Conservation (phyloP, 208 protist species). For the Trypanosoma brucei region DNA sequence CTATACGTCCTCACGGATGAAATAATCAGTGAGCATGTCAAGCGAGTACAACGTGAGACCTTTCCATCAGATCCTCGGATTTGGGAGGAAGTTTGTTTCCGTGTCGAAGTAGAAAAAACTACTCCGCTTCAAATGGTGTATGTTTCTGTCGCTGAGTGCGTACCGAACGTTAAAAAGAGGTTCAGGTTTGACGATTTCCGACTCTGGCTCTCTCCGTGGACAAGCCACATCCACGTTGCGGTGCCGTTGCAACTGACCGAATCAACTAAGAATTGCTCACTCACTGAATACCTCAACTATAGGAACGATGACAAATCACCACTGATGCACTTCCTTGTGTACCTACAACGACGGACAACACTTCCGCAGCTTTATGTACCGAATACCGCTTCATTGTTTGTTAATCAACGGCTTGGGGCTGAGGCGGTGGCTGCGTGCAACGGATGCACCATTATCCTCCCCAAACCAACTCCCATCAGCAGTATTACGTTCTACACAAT, state of each 20-base stretch:
- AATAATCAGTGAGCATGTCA: slow-evolving; percentile 31
- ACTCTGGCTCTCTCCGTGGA: slow-evolving; percentile 31
- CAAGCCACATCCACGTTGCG: slow-evolving; percentile 22
- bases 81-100: slow-evolving; percentile 29
- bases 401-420: neutral
- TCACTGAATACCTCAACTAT: slow-evolving; percentile 13
- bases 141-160: slow-evolving; percentile 36
- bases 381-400: neutral
- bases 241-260: slow-evolving; percentile 33
- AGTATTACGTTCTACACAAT: slow-evolving; percentile 8
- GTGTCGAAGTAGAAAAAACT: slow-evolving; percentile 48
- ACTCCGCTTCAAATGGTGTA: slow-evolving; percentile 45
- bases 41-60: slow-evolving; percentile 37
- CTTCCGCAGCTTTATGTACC: neutral
- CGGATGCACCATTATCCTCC: neutral
- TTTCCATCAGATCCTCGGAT: slow-evolving; percentile 34
- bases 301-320: neutral
- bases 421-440: neutral
- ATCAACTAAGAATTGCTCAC: neutral
- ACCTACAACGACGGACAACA: slow-evolving; percentile 41
- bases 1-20: slow-evolving; percentile 58
- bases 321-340: slow-evolving; percentile 40
- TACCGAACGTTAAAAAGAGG: slow-evolving; percentile 18
- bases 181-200: slow-evolving; percentile 34
- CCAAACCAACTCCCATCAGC: neutral